Evolutionary conservation across 2,329 filamentous ascomycete genomes (phyloP), one percentile per base, ranked within the genome.

Genomic region (Periconia sp.): DNA sequence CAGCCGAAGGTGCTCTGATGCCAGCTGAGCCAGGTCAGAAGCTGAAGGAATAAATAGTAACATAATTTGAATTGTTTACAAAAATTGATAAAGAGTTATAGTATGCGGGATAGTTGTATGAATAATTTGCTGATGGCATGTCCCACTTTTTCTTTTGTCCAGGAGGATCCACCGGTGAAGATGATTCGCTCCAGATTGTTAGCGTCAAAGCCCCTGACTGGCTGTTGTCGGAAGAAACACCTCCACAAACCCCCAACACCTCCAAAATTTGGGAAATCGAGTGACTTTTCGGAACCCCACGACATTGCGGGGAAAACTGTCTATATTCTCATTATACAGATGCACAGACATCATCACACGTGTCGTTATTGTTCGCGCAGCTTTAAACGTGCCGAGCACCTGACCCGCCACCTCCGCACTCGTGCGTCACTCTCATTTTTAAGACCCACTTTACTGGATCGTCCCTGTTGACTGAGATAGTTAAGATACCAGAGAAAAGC

Each of bases 1-100:
- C 83, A 0, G 79, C 83, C 0, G 71, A 77, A 48, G 86, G 84
- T 0, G 86, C 86, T 0, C 63, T 85, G 61, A 79, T 88, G 80
- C 86, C 86, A 0, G 82, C 84, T 6, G 71, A 76, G 10, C 65
- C 73, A 0, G 83, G 82, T 2, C 79, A 79, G 42, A 81, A 85
- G 19, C 61, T 85, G 50, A 78, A 79, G 60, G 73, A 79, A 57
- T 61, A 72, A 53, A 37, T 14, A 14, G 33, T n/a, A 37, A 5
- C 13, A n/a, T 37, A 37, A 37, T 8, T 6, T 37, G 33, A 37
- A 37, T 6, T 11, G 48, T 37, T 44, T 20, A 10, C 17, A 35
- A 18, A 27, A 27, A 27, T 27, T 27, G 23, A 8, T 27, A 8
- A 8, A 27, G 5, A 27, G 3, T 27, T 27, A n/a, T n/a, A 27